A percentile compares a stretch with the other conserved stretches of the same genome.
These are phyloP conservation scores for Trypanosoma lewisi DNA, from an alignment of 208 protist species.

Conservation along the genomic window DNA sequence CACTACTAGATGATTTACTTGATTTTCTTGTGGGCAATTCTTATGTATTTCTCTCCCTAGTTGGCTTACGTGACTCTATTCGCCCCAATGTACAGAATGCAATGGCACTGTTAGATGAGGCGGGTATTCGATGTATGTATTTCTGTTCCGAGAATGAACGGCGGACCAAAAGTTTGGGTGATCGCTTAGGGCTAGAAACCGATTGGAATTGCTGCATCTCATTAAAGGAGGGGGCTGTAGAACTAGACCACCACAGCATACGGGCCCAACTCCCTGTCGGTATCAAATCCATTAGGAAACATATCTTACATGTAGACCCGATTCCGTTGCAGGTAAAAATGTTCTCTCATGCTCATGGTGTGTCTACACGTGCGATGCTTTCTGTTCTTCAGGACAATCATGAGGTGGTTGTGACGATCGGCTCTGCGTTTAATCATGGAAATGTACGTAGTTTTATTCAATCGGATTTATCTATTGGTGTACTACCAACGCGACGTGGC, in stretches of 20 bases:
- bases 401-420: constrained; percentile 91
- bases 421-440: constrained; percentile 89
- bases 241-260: constrained; percentile 82
- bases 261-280: constrained; percentile 92
- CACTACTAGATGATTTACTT: constrained; percentile 42
- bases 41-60: constrained; percentile 88
- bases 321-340: constrained; percentile 95
- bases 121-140: constrained; percentile 94
- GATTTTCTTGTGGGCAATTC: constrained; percentile 33
- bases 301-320: constrained; percentile 91
- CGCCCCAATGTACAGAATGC: constrained; percentile 72
- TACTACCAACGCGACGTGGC: constrained; percentile 80
- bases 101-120: constrained; percentile 76
- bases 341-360: constrained; percentile 89
- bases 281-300: constrained; percentile 90
- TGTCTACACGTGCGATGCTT: constrained; percentile 89
- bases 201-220: constrained; percentile 97
- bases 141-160: constrained; percentile 85
- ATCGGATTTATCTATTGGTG: constrained; percentile 86
- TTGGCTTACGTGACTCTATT: constrained; percentile 88
- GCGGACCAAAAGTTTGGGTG: constrained; percentile 90
- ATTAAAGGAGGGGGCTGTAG: constrained; percentile 79
- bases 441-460: constrained; percentile 92
- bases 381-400: constrained; percentile 94
- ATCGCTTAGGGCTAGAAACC: constrained; percentile 89